phyloP scores from a whole-genome alignment of 169 alveolate genomes.

The Theileria annulata region DNA sequence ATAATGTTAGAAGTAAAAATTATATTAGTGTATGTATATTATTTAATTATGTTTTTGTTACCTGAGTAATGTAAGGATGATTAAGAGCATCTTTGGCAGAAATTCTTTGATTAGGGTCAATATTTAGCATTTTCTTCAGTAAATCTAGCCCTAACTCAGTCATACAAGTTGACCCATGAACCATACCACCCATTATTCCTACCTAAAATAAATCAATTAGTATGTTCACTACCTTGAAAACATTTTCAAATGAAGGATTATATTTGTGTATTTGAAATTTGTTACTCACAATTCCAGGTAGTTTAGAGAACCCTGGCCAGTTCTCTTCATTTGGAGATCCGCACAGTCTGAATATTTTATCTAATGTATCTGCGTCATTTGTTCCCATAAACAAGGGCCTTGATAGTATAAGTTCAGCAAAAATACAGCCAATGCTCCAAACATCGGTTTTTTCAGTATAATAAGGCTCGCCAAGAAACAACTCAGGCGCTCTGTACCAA shows the following conservation, averaged over 20 bases:
- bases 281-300: slow-evolving; percentile 57
- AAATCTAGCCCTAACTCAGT: slow-evolving; percentile 91
- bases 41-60: not conserved
- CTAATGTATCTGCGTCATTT: slow-evolving; percentile 85
- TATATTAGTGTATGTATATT: not conserved
- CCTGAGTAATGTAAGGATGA: slow-evolving; percentile 84
- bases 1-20: not conserved
- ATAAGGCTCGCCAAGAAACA: slow-evolving; percentile 90
- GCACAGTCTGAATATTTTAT: slow-evolving; percentile 85
- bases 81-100: slow-evolving; percentile 92
- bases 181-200: slow-evolving; percentile 42
- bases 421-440: slow-evolving; percentile 96
- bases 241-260: slow-evolving; percentile 67
- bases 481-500: slow-evolving; percentile 98
- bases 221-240: slow-evolving; percentile 32
- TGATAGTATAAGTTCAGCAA: slow-evolving; percentile 87
- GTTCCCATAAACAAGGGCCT: slow-evolving; percentile 87
- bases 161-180: slow-evolving; percentile 73
- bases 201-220: not conserved
- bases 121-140: slow-evolving; percentile 86
- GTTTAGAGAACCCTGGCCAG: slow-evolving; percentile 73
- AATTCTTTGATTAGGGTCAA: slow-evolving; percentile 91
- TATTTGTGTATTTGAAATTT: slow-evolving; percentile 61
- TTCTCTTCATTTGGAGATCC: slow-evolving; percentile 87
- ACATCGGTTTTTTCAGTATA: slow-evolving; percentile 95